Conservation (phyloP, 2,329 filamentous ascomycete species). For the Drechslerella coelobrocha region DNA sequence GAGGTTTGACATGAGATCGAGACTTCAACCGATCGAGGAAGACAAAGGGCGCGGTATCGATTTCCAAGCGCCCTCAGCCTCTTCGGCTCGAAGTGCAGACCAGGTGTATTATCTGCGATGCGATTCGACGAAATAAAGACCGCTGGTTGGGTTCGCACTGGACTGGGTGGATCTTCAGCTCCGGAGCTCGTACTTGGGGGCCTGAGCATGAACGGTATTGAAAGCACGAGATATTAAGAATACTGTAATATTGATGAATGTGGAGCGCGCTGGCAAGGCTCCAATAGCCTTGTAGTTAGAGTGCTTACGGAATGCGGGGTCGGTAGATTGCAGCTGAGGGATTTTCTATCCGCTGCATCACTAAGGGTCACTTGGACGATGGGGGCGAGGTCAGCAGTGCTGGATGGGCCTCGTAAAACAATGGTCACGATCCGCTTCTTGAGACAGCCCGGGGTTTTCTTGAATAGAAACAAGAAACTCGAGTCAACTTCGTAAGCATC, state of each 20-base stretch:
- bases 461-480: slow-evolving; percentile 5
- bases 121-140: slow-evolving; percentile 8
- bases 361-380: slow-evolving; percentile 9
- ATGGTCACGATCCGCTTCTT: slow-evolving; percentile 29
- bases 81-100: slow-evolving; percentile 6
- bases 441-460: slow-evolving; percentile 18
- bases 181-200: slow-evolving; percentile 37
- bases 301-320: slow-evolving; percentile 50
- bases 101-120: slow-evolving; percentile 24
- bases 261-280: slow-evolving; percentile 40
- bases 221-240: slow-evolving; percentile 25
- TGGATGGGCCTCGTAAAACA: slow-evolving; percentile 27
- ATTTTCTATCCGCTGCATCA: slow-evolving; percentile 37
- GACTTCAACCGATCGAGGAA: slow-evolving; percentile 19
- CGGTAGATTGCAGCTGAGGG: slow-evolving; percentile 49
- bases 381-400: slow-evolving; percentile 17
- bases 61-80: slow-evolving; percentile 27
- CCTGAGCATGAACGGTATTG: slow-evolving; percentile 25
- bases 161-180: slow-evolving; percentile 37
- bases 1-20: slow-evolving; percentile 18
- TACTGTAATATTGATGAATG: slow-evolving; percentile 10
- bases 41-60: slow-evolving; percentile 11
- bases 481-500: slow-evolving; percentile 22
- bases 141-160: slow-evolving; percentile 1
- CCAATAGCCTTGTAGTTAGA: slow-evolving; percentile 23